Evolutionary conservation across 805 yeast genomes (phyloP), one percentile per base, ranked within the genome.

Genomic region (Wickerhamiella qilinensis): DNA sequence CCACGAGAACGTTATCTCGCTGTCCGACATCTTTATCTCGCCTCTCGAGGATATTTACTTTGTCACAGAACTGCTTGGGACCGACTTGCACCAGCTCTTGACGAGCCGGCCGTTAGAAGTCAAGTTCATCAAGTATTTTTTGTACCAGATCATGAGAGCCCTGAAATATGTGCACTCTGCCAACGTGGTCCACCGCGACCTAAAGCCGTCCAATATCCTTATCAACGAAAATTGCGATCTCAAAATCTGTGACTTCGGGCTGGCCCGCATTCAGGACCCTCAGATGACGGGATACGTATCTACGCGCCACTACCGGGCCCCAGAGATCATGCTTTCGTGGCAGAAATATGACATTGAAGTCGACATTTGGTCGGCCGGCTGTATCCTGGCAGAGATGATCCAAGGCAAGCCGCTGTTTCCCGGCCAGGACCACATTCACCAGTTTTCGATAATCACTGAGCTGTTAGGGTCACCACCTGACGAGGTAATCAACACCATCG

Each of bases 261-360:
- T 88, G 43, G 97, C 97, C 25, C 72, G 98, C 56, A 81, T 88
- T 54, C 96, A 88, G 64, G 98, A 88, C 62, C 95, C 96, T 12
- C 97, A 88, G 58, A 88, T 88, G 98, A 88, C 97, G 1, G 98
- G 97, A 8, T 88, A 88, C 57, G 98, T 88, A 15, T 79, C 93
- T 4, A 88, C 98, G 3, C 63, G 98, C 53, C 88, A 85, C 64
- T 88, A 88, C 61, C 72, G 98, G 45, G 98, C 97, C 0, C 98
- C 98, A 2, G 98, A 88, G 58, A 88, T 88, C 59, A 88, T 88
- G 98, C 70, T 88, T 46, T 85, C 96, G 20, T 88, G 97, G 97
- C 98, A 88, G 58, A 84, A 88, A 56, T 88, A 88, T 61, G 95
- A 86, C 54, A 77, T 83, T 7, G 96, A 86, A 60, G 97, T 88